These are phyloP conservation scores for Neofusicoccum sp. DNA, from an alignment of 2,329 filamentous ascomycete genomes.

Conservation along the genomic window DNA sequence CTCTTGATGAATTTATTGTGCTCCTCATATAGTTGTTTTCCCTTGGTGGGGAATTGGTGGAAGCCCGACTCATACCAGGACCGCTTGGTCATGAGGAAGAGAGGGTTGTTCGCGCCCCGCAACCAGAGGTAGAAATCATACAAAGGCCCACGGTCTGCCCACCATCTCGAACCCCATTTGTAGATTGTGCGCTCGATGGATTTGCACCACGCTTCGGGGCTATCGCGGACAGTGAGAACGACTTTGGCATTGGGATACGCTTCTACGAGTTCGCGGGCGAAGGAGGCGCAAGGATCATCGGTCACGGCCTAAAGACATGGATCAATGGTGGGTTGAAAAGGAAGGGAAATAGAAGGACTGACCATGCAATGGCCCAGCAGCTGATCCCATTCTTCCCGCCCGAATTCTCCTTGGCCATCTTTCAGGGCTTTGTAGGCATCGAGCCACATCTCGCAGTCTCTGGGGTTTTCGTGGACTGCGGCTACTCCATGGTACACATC, in stretches of 20 bases:
- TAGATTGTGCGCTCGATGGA: conserved; percentile 7
- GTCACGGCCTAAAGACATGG: conserved; percentile 18
- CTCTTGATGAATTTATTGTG: conserved; percentile 22
- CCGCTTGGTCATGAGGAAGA: background rate
- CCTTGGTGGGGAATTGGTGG: background rate
- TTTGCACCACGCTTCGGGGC: conserved; percentile 5
- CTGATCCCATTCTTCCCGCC: conserved; percentile 34
- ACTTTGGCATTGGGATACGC: conserved; percentile 24
- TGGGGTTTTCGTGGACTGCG: background rate
- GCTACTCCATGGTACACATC: background rate
- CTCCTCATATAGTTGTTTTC: conserved; percentile 11
- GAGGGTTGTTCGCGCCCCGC: background rate
- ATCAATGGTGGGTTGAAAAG: background rate
- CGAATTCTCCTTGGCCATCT: conserved; percentile 25
- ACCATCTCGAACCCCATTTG: background rate
- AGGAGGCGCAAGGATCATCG: conserved; percentile 21
- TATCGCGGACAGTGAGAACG: conserved; percentile 20
- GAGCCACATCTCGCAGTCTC: conserved; percentile 27
- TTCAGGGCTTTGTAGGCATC: conserved; percentile 36
- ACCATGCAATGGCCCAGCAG: conserved; percentile 30
- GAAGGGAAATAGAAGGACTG: background rate
- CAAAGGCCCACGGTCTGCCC: background rate
- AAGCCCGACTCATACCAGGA: background rate
- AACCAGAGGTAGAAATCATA: background rate
- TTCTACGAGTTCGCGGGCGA: conserved; percentile 23